Evolutionary conservation across 1,284 basidiomycete genomes (phyloP).

Genomic region (Tilletia horrida): DNA sequence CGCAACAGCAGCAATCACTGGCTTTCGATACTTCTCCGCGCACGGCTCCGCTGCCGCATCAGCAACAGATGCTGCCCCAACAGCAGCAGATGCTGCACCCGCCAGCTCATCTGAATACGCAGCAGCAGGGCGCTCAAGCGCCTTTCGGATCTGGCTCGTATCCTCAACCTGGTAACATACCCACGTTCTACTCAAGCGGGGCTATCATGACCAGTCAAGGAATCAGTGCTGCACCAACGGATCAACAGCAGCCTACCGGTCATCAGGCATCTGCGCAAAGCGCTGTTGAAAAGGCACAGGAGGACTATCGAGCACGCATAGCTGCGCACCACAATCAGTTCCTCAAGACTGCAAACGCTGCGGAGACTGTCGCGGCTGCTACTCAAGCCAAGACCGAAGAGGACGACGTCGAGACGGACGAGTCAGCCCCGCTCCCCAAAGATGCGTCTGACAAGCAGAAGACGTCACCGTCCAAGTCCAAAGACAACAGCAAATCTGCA

Average conservation of each 20-base stretch:
- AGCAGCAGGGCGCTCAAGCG: neutral
- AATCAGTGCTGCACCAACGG: too few species aligned
- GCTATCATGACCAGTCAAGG: neutral
- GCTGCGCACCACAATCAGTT: constrained; percentile 25
- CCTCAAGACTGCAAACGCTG: neutral
- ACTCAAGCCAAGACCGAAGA: neutral
- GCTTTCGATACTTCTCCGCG: neutral
- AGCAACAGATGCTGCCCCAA: neutral
- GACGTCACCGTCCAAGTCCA: neutral
- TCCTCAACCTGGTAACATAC: neutral
- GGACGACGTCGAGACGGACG: neutral
- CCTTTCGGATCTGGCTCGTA: neutral
- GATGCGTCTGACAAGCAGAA: neutral
- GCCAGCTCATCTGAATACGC: constrained; percentile 3
- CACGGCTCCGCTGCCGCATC: constrained; percentile 7
- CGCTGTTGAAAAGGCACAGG: neutral
- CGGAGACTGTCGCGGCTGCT: neutral
- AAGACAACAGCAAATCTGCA: neutral
- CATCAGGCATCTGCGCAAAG: neutral
- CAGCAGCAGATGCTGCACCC: neutral
- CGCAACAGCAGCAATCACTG: neutral
- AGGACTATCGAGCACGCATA: constrained; percentile 24
- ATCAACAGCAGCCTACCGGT: neutral
- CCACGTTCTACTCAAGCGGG: constrained; percentile 1
- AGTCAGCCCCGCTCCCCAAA: neutral